Evolutionary conservation across 108 stramenopile species (phyloP).

Genomic region (Ochromonas danica): DNA sequence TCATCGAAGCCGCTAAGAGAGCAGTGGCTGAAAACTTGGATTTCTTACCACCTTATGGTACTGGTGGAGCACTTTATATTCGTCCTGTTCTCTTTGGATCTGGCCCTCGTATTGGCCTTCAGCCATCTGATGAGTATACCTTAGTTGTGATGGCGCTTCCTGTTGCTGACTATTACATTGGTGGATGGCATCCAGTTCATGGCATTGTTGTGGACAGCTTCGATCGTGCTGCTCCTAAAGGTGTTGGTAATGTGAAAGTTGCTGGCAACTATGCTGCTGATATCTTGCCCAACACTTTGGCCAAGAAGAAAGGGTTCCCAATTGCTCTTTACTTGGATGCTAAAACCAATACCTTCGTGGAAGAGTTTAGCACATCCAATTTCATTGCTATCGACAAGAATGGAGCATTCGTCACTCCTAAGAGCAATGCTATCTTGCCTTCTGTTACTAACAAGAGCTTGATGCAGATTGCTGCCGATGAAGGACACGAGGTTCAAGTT

Average conservation of each 20-base stretch:
- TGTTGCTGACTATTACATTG: slow-evolving; percentile 97
- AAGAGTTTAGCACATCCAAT: slow-evolving; percentile 98
- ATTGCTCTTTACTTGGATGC: slow-evolving; percentile 95
- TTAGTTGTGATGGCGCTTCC: slow-evolving; percentile 88
- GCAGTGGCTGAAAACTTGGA: slow-evolving; percentile 87
- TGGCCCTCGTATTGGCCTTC: slow-evolving; percentile 89
- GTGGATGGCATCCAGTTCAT: slow-evolving; percentile 80
- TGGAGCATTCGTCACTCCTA: slow-evolving; percentile 82
- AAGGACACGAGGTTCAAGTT: slow-evolving; percentile 80
- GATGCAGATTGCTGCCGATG: slow-evolving; percentile 83
- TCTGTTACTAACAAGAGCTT: slow-evolving; percentile 94
- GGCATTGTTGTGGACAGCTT: slow-evolving; percentile 85
- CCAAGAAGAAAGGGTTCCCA: slow-evolving; percentile 91
- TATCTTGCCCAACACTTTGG: slow-evolving; percentile 86
- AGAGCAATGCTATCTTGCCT: slow-evolving; percentile 80
- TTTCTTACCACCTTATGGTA: slow-evolving; percentile 93
- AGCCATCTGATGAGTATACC: slow-evolving; percentile 95
- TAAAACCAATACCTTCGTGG: slow-evolving; percentile 75
- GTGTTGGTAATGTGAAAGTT: slow-evolving; percentile 92
- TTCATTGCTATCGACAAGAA: slow-evolving; percentile 87
- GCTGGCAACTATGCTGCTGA: slow-evolving; percentile 99
- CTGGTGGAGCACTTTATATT: slow-evolving; percentile 87
- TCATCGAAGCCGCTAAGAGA: slow-evolving; percentile 80
- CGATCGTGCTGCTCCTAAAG: slow-evolving; percentile 93
- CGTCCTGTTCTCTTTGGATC: slow-evolving; percentile 90